Conservation (phyloP, 805 yeast species). For the Torulaspora quercuum region DNA sequence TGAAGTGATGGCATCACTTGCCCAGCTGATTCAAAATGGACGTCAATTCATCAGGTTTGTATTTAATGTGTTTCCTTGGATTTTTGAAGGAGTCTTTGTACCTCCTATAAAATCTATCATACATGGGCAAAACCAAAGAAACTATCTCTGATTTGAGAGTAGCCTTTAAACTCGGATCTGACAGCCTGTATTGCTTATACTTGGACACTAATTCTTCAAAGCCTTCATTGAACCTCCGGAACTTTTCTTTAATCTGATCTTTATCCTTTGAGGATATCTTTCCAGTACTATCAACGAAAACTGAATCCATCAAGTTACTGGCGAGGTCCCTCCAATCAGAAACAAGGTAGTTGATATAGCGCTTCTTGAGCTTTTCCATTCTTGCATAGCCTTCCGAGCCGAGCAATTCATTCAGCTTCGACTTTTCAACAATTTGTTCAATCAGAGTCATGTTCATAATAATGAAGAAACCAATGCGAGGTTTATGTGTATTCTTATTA, state of each 20-base stretch:
- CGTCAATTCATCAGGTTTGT: conserved; percentile 34
- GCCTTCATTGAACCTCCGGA: conserved; percentile 72
- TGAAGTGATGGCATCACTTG: conserved; percentile 16
- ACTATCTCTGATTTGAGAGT: conserved; percentile 66
- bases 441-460: conserved; percentile 67
- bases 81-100: conserved; percentile 37
- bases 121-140: conserved; percentile 72
- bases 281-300: conserved; percentile 49
- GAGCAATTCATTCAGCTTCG: conserved; percentile 52
- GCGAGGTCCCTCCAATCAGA: conserved; percentile 79
- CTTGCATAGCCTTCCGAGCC: conserved; percentile 59
- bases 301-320: conserved; percentile 72
- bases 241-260: conserved; percentile 80
- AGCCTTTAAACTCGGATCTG: conserved; percentile 62
- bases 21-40: conserved; percentile 29
- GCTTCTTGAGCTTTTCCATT: conserved; percentile 62
- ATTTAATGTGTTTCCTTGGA: conserved; percentile 38
- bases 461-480: conserved; percentile 61
- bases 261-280: conserved; percentile 64
- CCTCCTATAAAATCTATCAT: conserved; percentile 79
- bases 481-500: conserved; percentile 32
- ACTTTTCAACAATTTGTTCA: conserved; percentile 66
- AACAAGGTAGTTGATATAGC: conserved; percentile 69
- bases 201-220: conserved; percentile 73
- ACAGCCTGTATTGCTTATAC: conserved; percentile 61